Base-by-base conservation (phyloP, 129 eudicot genomes). In the Helichrysum umbraculigerum region DNA sequence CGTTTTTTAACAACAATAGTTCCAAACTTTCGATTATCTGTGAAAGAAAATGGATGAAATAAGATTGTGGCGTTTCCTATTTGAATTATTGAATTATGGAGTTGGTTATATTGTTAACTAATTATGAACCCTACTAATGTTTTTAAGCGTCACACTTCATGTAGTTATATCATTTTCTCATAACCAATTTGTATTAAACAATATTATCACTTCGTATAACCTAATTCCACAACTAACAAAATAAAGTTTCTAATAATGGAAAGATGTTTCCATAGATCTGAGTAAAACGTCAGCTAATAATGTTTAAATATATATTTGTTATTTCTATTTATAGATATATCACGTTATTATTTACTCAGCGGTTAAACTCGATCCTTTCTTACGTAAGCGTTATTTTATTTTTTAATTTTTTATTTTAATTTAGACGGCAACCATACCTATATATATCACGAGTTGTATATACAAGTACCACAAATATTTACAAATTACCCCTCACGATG, bases 101-200 rank as follows among this genome's bases (percentile, higher is more conserved):
- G 71, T 64, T 75, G 78, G 71, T 75, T 75, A 52, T 34, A 34
- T n/a, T n/a, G n/a, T 66, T 62, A 62, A 28, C 14, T 9, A 7
- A 57, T 57, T 25, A 8, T 19, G 67, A 42, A 28, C 58, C 14
- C 60, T 29, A 65, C 25, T 16, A 34, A 34, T 51, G 42, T 14
- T 32, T 62, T 34, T 34, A 76, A 35, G 47, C 79, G 66, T 76
- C 80, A 76, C 66, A 37, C 2, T 37, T 37, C 42, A 37, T 1
- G 42, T 76, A 66, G 58, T 52, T 66, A 41, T 21, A 35, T 33
- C 66, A 3, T 14, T 66, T 66, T 66, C 25, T 66, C 20, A n/a
- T 15, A 76, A 67, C 28, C 80, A 66, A 66, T 12, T 22, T 60
- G 66, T 9, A 62, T 28, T 62, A 22, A 8, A 62, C 15, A 62